phyloP scores from a whole-genome alignment of 176 grass and related monocot species.

The Oryza officinalis region DNA sequence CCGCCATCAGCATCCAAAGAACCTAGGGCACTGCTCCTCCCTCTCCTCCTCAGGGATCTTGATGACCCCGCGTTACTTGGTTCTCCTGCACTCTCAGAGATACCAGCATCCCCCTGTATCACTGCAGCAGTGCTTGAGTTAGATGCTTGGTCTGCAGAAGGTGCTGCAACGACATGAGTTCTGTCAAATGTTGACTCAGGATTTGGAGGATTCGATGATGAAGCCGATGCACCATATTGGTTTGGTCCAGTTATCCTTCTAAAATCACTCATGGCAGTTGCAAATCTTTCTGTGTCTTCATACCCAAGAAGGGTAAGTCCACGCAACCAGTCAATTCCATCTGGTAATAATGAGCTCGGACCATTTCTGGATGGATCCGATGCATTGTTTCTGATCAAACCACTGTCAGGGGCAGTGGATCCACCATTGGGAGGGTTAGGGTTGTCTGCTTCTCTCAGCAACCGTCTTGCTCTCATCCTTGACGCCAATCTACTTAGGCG shows the following conservation, averaged over 20 bases:
- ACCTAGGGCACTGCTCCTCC: slow-evolving; percentile 58
- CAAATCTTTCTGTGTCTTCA: slow-evolving; percentile 68
- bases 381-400: slow-evolving; percentile 43
- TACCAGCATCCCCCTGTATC: slow-evolving; percentile 69
- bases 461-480: slow-evolving; percentile 60
- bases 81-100: slow-evolving; percentile 38
- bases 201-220: slow-evolving; percentile 57
- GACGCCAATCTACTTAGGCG: slow-evolving; percentile 47
- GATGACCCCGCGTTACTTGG: slow-evolving; percentile 71
- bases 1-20: slow-evolving; percentile 81
- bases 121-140: slow-evolving; percentile 86
- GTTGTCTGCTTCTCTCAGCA: slow-evolving; percentile 56
- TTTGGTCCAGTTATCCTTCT: slow-evolving; percentile 66
- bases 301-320: slow-evolving; percentile 65
- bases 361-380: slow-evolving; percentile 44
- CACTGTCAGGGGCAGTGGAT: slow-evolving; percentile 37
- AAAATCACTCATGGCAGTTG: slow-evolving; percentile 62
- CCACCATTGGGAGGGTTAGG: slow-evolving; percentile 34
- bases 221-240: slow-evolving; percentile 64
- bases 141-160: slow-evolving; percentile 77
- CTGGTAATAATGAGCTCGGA: slow-evolving; percentile 50
- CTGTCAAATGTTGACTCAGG: slow-evolving; percentile 38
- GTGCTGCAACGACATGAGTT: slow-evolving; percentile 45
- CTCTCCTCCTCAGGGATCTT: slow-evolving; percentile 64
- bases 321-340: slow-evolving; percentile 73